Evolutionary conservation across 2,329 filamentous ascomycete species (phyloP).

Genomic region (Arthrobotrys musiformis): DNA sequence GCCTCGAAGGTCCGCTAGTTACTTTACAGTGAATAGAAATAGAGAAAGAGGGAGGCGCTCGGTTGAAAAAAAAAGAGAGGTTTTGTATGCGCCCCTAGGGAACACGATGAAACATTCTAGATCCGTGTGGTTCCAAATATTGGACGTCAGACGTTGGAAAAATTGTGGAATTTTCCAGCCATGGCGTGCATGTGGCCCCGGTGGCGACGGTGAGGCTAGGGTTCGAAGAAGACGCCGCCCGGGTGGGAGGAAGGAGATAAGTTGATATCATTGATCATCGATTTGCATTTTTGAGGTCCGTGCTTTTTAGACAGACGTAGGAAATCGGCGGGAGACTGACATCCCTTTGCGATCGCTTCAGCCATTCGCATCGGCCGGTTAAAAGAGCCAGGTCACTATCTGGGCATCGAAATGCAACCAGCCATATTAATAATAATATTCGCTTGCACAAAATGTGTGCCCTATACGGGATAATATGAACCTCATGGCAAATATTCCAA

Average conservation of each 20-base stretch:
- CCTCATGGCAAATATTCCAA: not conserved
- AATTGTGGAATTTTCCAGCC: not conserved
- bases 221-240: not conserved
- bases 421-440: conserved; percentile 40
- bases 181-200: conserved; percentile 14
- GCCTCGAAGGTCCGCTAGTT: no score
- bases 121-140: conserved; percentile 16
- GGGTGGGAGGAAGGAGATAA: not conserved
- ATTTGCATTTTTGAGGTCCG: conserved; percentile 9
- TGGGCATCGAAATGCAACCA: conserved; percentile 26
- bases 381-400: conserved; percentile 8
- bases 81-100: not conserved
- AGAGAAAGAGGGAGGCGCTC: not conserved
- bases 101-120: conserved; percentile 53
- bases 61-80: not conserved
- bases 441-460: conserved; percentile 29
- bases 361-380: conserved; percentile 32
- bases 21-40: no score
- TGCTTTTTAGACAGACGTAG: conserved; percentile 32
- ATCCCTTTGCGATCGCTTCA: conserved; percentile 17
- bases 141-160: conserved; percentile 15
- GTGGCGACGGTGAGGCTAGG: conserved; percentile 10
- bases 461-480: conserved; percentile 9
- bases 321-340: conserved; percentile 13
- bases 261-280: conserved; percentile 14